phyloP scores from a whole-genome alignment of 768 basidiomycete genomes.

The Leccinum truebloodii region DNA sequence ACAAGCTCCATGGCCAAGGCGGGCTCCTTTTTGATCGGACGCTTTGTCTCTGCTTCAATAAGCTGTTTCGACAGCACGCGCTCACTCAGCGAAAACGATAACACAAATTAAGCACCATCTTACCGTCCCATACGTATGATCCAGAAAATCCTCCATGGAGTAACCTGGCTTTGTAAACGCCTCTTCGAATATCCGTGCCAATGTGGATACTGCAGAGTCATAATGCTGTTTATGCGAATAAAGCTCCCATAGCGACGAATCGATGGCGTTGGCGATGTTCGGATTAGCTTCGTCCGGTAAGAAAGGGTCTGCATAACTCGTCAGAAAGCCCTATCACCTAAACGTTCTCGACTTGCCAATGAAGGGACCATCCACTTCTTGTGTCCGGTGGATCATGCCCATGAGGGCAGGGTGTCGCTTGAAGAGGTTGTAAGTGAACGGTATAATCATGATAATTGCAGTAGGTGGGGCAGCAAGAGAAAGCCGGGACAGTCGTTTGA shows the following conservation, averaged over 20 bases:
- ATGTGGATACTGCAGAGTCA: slow-evolving; percentile 80
- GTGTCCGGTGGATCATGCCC: slow-evolving; percentile 83
- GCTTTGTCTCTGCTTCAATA: slow-evolving; percentile 78
- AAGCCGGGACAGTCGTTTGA: slow-evolving; percentile 86
- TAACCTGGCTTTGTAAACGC: slow-evolving; percentile 94
- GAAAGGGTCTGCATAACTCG: slow-evolving; percentile 63
- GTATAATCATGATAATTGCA: slow-evolving; percentile 86
- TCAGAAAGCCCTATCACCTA: slow-evolving; percentile 6
- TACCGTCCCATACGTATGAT: slow-evolving; percentile 88
- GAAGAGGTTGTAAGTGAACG: slow-evolving; percentile 92
- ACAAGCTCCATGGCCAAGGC: slow-evolving; percentile 49
- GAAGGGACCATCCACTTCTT: slow-evolving; percentile 35
- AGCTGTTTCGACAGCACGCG: slow-evolving; percentile 49
- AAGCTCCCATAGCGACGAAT: slow-evolving; percentile 94
- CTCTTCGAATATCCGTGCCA: slow-evolving; percentile 84
- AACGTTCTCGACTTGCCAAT: slow-evolving; percentile 33
- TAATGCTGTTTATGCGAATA: slow-evolving; percentile 79
- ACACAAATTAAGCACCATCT: slow-evolving; percentile 22
- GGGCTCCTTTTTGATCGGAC: slow-evolving; percentile 81
- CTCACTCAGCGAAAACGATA: slow-evolving; percentile 6
- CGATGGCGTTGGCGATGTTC: slow-evolving; percentile 72
- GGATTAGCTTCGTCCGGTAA: slow-evolving; percentile 67
- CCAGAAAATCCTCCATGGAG: slow-evolving; percentile 92
- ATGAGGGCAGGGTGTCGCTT: slow-evolving; percentile 91
- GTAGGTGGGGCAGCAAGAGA: slow-evolving; percentile 86